A percentile compares a stretch with the other conserved stretches of the same genome.
Evolutionary conservation across 441 rosid species (phyloP).

Genomic region (Adansonia grandidieri): DNA sequence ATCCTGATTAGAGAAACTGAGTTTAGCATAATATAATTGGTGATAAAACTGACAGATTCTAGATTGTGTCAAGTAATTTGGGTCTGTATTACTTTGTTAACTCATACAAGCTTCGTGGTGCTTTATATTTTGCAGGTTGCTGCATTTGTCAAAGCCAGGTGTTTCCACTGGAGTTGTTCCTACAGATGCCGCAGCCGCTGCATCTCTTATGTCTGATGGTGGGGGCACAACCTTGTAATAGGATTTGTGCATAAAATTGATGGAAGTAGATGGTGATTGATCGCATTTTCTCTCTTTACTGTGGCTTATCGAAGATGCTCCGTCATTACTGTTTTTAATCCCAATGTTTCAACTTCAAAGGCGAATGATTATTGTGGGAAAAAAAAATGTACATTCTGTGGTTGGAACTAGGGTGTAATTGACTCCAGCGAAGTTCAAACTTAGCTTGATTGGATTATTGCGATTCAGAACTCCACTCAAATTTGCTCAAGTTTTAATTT

Average conservation of each 20-base stretch:
- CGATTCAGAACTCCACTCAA: too few relatives aligned
- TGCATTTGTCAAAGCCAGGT: constrained; percentile 87
- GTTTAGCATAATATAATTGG: not conserved
- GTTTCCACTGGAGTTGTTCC: constrained; percentile 86
- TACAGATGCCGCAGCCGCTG: constrained; percentile 95
- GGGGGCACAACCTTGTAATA: constrained; percentile 74
- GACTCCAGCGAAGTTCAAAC: too few relatives aligned
- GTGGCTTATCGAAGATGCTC: not conserved
- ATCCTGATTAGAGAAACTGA: too few relatives aligned
- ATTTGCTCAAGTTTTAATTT: too few relatives aligned
- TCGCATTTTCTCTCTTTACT: not conserved
- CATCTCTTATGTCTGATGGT: constrained; percentile 98
- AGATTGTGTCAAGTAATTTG: not conserved
- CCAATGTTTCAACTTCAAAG: not conserved
- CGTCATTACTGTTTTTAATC: not conserved
- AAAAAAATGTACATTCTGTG: too few relatives aligned
- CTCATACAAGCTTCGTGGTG: constrained; percentile 6
- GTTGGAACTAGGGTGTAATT: too few relatives aligned
- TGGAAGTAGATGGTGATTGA: not conserved
- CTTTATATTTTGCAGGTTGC: constrained; percentile 54
- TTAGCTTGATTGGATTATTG: not conserved
- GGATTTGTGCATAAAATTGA: not conserved
- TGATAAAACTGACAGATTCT: not conserved
- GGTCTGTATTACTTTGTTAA: not conserved
- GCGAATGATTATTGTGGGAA: not conserved